Evolutionary conservation across 805 yeast species (phyloP).

Genomic region (Yamadazyma akitaensis): DNA sequence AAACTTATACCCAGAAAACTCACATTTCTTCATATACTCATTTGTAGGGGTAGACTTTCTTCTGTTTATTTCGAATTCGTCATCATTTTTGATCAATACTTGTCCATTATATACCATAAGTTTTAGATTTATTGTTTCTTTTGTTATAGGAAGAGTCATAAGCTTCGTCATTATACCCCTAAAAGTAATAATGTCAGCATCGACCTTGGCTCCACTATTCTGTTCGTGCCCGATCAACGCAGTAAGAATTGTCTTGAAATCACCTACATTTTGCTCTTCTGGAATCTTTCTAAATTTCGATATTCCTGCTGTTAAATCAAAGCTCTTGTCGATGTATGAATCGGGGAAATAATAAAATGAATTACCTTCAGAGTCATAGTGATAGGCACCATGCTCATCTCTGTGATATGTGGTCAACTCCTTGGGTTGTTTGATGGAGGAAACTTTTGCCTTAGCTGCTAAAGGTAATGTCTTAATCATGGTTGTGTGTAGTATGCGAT

Average conservation of each 20-base stretch:
- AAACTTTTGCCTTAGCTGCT: conserved; percentile 52
- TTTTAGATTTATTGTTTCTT: conserved; percentile 57
- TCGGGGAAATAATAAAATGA: conserved; percentile 83
- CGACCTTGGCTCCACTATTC: conserved; percentile 36
- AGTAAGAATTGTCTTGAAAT: conserved; percentile 54
- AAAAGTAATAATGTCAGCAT: conserved; percentile 73
- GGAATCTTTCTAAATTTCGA: conserved; percentile 55
- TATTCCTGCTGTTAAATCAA: conserved; percentile 66
- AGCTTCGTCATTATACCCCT: conserved; percentile 80
- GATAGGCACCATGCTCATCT: conserved; percentile 46
- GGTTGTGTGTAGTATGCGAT: neutral
- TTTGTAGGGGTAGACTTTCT: conserved; percentile 21
- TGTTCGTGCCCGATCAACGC: conserved; percentile 59
- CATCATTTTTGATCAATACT: conserved; percentile 56
- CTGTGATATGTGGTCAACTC: conserved; percentile 71
- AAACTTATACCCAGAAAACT: conserved; percentile 79
- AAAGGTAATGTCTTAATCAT: conserved; percentile 36
- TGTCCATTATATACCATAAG: conserved; percentile 73
- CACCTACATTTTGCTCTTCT: conserved; percentile 50
- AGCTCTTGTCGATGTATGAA: conserved; percentile 50
- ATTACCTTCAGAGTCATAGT: conserved; percentile 40
- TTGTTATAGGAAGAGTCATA: conserved; percentile 62
- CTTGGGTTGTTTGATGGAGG: conserved; percentile 80
- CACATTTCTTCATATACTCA: conserved; percentile 36
- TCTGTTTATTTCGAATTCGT: conserved; percentile 33